Base-by-base conservation (phyloP, 768 basidiomycete species). In the Trametes punicea region DNA sequence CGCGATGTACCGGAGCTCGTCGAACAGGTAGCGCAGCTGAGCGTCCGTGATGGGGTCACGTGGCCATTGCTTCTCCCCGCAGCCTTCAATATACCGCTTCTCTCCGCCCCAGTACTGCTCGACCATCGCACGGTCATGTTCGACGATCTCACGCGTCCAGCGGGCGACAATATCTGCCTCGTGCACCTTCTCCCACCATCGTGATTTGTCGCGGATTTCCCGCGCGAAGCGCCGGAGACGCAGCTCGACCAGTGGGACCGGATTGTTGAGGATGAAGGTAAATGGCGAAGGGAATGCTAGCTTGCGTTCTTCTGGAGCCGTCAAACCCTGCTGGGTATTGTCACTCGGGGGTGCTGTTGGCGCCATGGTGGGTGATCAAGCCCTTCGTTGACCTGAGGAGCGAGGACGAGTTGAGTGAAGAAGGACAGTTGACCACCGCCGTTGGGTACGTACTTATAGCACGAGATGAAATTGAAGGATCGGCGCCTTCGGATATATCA, bases 121-220 rank as follows among this genome's bases (percentile, higher is more conserved):
- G 16, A 55, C 44, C 21, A 45, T 25, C 23, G n/a, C 46, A n/a
- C 46, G 33, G 33, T 64, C 56, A 23, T 56, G 53, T n/a, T 52
- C 56, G 18, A 50, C 34, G 11, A 61, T n/a, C 51, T 64, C 62
- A 15, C 46, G 9, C 25, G 13, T 49, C 62, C 62, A 64, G n/a
- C 46, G 55, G 0, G 38, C 21, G 4, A 53, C 50, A 36, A 64
- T 56, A 16, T 26, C 40, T 27, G 34, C 40, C 15, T 64, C 54
- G 31, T 47, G 9, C n/a, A 61, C 46, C 56, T 64, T 64, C 52
- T 59, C 54, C 52, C 59, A 61, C 62, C 62, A 64, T 10, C 44
- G 31, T 3, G 52, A 48, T 40, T 64, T 64, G 9, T 46, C 46
- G n/a, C 34, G 34, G 6, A 61, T 63, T 25, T 40, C 33, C 20